Evolutionary conservation across 371 early-diverging fungal genomes (phyloP), one percentile per base, ranked within the genome.

Genomic region (Parasitella parasitica): DNA sequence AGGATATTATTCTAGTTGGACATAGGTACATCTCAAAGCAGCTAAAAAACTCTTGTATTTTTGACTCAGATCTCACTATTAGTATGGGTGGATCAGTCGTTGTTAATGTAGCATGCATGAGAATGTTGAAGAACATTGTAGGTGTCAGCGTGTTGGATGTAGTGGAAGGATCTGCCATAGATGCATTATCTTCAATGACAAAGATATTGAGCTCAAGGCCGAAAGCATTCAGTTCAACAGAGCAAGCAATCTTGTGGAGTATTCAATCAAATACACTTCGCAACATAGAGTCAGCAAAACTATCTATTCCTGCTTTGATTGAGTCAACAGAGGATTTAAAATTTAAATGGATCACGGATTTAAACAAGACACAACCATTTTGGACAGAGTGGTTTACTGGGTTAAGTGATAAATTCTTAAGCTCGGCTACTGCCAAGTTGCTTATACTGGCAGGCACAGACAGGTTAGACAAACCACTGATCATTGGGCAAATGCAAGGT

Each of bases 401-500:
- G 1, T 59, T 97, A 62, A 94, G 95, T 6, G 69, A 77, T 22
- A 91, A 92, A 55, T 97, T 97, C 69, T 70, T 95, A 24, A 62
- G 77, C 0, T 78, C 86, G 4, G 77, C 77, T 26, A 82, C 89
- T 9, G 92, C 91, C 15, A 91, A 93, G 39, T 70, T 96, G n/a
- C 75, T 97, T 16, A 72, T 96, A 2, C 71, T 97, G 1, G 96
- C 98, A n/a, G 91, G 92, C 1, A 90, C 96, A 0, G 96, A 97
- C 75, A 84, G 96, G 9, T 69, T 98, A 53, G 98, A 98, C 66
- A 95, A 91, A 61, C 80, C 91, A 12, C 81, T 98, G 55, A 93
- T 88, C 60, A 96, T 97, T 75, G 97, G 90, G 0, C 96, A 96
- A 71, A 98, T 98, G 97, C 98, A 98, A 77, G 92, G 95, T 73